Conservation (phyloP, 1,284 basidiomycete species). For the Melanopsichium pennsylvanicum region DNA sequence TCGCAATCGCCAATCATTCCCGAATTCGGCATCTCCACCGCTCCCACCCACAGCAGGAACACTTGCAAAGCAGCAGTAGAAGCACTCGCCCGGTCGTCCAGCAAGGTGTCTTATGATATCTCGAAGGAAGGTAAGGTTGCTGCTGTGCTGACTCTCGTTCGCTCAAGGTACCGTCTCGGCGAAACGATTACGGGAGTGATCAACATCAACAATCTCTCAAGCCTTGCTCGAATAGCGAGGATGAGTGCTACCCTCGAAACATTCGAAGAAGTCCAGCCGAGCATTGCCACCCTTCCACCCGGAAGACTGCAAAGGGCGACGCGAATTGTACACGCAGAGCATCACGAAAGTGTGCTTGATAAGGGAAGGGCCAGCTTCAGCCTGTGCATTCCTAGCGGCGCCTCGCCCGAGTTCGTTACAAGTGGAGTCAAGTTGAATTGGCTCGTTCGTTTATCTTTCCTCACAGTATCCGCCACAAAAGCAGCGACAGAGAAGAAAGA, state of each 20-base stretch:
- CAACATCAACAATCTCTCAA: slow-evolving; percentile 49
- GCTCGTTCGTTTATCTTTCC: slow-evolving; percentile 55
- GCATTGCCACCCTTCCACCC: slow-evolving; percentile 49
- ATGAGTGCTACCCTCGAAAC: slow-evolving; percentile 59
- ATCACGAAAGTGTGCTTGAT: slow-evolving; percentile 59
- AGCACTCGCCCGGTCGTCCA: slow-evolving; percentile 83
- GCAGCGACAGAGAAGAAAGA: too few relatives aligned
- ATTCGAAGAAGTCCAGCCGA: slow-evolving; percentile 59
- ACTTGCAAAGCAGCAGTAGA: slow-evolving; percentile 88
- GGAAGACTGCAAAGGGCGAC: slow-evolving; percentile 48
- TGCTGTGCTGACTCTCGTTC: slow-evolving; percentile 59
- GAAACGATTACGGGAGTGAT: slow-evolving; percentile 60
- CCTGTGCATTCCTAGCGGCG: slow-evolving; percentile 57
- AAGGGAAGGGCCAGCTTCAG: slow-evolving; percentile 49
- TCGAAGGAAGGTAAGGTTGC: slow-evolving; percentile 62
- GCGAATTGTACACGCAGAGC: slow-evolving; percentile 51
- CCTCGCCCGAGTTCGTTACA: slow-evolving; percentile 59
- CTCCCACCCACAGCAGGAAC: not conserved
- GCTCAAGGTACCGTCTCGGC: slow-evolving; percentile 60
- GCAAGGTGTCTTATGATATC: slow-evolving; percentile 71
- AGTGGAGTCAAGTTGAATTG: slow-evolving; percentile 59
- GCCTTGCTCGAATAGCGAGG: slow-evolving; percentile 51
- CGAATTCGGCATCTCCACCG: slow-evolving; percentile 8
- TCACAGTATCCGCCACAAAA: slow-evolving; percentile 43
- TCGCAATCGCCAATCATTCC: not conserved